These are phyloP conservation scores for Gamsiella multidivaricata DNA, from an alignment of 192 early-diverging fungal species.

Conservation along the genomic window DNA sequence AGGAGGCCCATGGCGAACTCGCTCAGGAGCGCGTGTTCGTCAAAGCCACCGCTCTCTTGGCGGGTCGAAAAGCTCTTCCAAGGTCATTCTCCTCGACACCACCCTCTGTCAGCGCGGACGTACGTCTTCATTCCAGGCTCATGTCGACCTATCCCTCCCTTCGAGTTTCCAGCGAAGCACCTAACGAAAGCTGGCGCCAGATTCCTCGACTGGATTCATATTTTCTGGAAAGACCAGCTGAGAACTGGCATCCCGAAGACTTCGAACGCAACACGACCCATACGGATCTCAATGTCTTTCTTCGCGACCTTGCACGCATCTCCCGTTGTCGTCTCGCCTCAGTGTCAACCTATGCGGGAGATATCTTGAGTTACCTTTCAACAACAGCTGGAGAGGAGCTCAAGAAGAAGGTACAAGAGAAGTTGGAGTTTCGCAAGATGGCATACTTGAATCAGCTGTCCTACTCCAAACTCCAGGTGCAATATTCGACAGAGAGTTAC, in stretches of 20 bases:
- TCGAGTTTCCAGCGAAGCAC: background rate
- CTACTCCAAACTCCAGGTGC: background rate
- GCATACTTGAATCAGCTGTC: constrained; percentile 1
- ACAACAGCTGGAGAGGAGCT: background rate
- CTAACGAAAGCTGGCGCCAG: constrained; percentile 2
- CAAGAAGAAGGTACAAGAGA: background rate
- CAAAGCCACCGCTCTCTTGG: too few species aligned
- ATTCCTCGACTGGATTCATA: constrained; percentile 2
- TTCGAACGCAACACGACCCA: constrained; percentile 2
- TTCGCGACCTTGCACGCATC: background rate
- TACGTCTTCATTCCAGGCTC: background rate
- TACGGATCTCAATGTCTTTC: background rate
- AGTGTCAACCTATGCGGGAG: background rate
- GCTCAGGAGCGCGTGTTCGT: too few species aligned
- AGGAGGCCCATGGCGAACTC: too few species aligned
- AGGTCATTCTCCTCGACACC: background rate
- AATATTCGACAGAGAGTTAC: constrained; percentile 1
- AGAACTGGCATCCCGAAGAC: constrained; percentile 6
- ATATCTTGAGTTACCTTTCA: background rate
- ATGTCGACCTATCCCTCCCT: constrained; percentile 13
- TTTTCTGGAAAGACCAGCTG: background rate
- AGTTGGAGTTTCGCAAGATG: background rate
- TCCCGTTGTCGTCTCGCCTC: background rate
- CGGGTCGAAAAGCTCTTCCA: background rate
- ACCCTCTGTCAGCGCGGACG: background rate